Conservation (phyloP, 371 early-diverging fungal genomes). For the Zancudomyces culisetae region DNA sequence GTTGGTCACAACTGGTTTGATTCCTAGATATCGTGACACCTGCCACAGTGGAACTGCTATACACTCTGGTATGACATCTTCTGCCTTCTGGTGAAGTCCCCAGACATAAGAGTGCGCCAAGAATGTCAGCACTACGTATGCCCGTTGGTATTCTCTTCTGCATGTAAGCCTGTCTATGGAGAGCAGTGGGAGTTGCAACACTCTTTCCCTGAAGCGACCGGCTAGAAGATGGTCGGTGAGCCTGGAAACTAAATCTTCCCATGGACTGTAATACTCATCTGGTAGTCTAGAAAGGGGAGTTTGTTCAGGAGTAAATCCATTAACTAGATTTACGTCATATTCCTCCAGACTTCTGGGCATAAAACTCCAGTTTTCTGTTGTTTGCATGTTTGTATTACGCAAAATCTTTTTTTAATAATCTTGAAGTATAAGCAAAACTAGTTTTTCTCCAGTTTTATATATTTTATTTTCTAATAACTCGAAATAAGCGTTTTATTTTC, state of each 20-base stretch:
- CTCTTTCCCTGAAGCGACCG: conserved; percentile 45
- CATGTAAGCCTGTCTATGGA: conserved; percentile 35
- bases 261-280: conserved; percentile 60
- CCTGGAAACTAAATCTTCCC: conserved; percentile 68
- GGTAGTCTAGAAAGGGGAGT: conserved; percentile 53
- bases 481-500: no score
- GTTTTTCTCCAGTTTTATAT: no score
- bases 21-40: conserved; percentile 56
- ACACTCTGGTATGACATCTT: conserved; percentile 50
- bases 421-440: no score
- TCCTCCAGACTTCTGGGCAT: conserved; percentile 30
- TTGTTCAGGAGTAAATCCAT: conserved; percentile 71
- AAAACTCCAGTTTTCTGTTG: neutral
- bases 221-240: conserved; percentile 59
- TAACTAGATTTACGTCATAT: conserved; percentile 61
- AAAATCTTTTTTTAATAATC: no score
- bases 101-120: conserved; percentile 82
- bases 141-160: conserved; percentile 57
- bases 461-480: no score
- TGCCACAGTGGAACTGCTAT: conserved; percentile 73
- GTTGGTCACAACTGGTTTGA: conserved; percentile 74
- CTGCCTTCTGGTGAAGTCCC: conserved; percentile 49
- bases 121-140: conserved; percentile 67
- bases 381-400: no score
- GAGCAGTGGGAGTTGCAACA: conserved; percentile 60